Conservation (phyloP, 2,329 filamentous ascomycete species). For the Clathrospora elynae region DNA sequence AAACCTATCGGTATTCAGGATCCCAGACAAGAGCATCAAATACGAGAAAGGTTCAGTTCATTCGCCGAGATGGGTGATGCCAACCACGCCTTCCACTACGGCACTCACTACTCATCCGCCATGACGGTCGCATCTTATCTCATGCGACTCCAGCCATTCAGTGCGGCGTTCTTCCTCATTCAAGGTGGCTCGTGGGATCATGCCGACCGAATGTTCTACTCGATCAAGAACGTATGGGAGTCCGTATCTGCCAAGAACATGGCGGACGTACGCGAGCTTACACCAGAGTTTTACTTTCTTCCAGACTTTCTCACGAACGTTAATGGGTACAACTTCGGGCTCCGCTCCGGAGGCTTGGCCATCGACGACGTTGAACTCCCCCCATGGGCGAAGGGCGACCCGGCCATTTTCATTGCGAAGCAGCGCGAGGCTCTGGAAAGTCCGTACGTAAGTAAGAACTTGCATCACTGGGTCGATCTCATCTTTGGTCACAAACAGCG, state of each 20-base stretch:
- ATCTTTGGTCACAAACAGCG: constrained; percentile 94
- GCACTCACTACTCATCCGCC: constrained; percentile 97
- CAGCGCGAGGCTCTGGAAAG: constrained; percentile 96
- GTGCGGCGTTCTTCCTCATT: constrained; percentile 90
- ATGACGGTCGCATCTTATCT: constrained; percentile 99
- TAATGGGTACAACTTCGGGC: constrained; percentile 92
- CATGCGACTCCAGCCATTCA: constrained; percentile 92
- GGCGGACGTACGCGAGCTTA: constrained; percentile 91
- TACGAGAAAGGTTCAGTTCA: constrained; percentile 81
- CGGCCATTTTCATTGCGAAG: constrained; percentile 92
- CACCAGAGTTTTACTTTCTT: constrained; percentile 95
- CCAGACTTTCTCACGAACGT: constrained; percentile 94
- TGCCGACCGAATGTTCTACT: constrained; percentile 93
- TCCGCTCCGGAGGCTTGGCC: constrained; percentile 75
- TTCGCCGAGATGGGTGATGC: constrained; percentile 89
- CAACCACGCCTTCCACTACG: constrained; percentile 86
- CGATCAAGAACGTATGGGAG: constrained; percentile 85
- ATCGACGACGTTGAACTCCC: constrained; percentile 90
- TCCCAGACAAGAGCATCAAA: constrained; percentile 73
- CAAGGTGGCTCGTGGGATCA: constrained; percentile 98
- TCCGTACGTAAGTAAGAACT: constrained; percentile 83
- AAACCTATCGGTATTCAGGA: constrained; percentile 97
- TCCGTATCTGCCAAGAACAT: constrained; percentile 90
- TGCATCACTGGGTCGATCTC: constrained; percentile 95
- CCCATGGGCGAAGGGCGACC: constrained; percentile 95